A percentile compares a stretch with the other conserved stretches of the same genome.
Evolutionary conservation across 164 flowering plant genomes (phyloP).

Genomic region (Macadamia tetraphylla): DNA sequence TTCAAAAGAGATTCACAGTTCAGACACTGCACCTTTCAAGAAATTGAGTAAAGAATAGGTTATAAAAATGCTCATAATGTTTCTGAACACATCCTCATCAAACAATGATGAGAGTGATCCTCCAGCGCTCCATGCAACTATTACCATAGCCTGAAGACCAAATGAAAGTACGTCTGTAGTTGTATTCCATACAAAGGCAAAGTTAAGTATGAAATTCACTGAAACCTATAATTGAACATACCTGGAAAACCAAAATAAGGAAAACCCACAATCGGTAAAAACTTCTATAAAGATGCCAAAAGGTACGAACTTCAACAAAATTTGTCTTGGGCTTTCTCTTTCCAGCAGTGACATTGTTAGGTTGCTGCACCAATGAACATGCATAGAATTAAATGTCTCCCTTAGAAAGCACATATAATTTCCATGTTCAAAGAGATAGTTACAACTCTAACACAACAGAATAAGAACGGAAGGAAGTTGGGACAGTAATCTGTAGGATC

Average conservation of each 20-base stretch:
- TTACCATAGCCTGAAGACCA: constrained; percentile 81
- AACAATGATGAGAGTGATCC: constrained; percentile 54
- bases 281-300: constrained; percentile 91
- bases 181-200: too few relatives aligned
- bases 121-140: constrained; percentile 77
- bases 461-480: too few relatives aligned
- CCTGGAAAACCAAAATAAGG: constrained; percentile 89
- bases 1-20: too few relatives aligned
- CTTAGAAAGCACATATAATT: neutral
- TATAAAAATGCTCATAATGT: constrained; percentile 71
- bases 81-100: constrained; percentile 58
- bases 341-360: constrained; percentile 40
- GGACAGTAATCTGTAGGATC: too few relatives aligned
- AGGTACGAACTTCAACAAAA: constrained; percentile 95
- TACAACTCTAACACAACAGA: too few relatives aligned
- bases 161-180: neutral
- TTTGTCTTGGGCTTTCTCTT: constrained; percentile 90
- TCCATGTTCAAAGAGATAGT: too few relatives aligned
- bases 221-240: constrained; percentile 10
- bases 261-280: constrained; percentile 98
- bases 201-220: too few relatives aligned
- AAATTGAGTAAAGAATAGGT: constrained; percentile 77
- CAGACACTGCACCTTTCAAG: constrained; percentile 52
- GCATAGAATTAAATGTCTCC: neutral
- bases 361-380: constrained; percentile 24